Evolutionary conservation across 164 flowering plant species (phyloP).

Genomic region (Tinospora cordifolia): DNA sequence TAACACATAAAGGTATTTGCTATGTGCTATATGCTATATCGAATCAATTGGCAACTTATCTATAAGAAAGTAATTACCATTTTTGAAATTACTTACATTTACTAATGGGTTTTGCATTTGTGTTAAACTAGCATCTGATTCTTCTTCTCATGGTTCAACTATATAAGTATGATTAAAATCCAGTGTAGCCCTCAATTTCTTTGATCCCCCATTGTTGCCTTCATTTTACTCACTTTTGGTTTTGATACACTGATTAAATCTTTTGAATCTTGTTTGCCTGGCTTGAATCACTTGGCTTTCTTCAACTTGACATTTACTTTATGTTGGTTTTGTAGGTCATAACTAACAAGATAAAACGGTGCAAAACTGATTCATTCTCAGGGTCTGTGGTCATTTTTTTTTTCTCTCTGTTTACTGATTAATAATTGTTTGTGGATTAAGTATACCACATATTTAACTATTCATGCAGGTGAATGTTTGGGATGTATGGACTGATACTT

Average conservation of each 20-base stretch:
- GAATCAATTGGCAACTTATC: too few species aligned
- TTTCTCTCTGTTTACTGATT: too few species aligned
- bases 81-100: too few species aligned
- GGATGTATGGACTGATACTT: neutral
- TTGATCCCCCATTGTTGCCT: neutral
- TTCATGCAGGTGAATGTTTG: neutral
- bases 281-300: neutral
- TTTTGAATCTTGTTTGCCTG: conserved; percentile 1
- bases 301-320: conserved; percentile 7
- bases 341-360: conserved; percentile 85
- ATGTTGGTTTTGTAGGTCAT: conserved; percentile 43
- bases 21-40: too few species aligned
- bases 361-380: conserved; percentile 89
- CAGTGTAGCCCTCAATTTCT: neutral
- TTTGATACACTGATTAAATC: neutral
- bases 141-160: too few species aligned
- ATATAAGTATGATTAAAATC: neutral
- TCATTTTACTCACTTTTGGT: neutral
- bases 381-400: conserved; percentile 38
- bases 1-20: too few species aligned
- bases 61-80: too few species aligned
- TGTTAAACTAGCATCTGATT: too few species aligned
- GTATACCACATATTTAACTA: neutral
- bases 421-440: neutral
- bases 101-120: too few species aligned